Percentiles rank a stretch among this genome's conserved stretches.
These are phyloP conservation scores for Fusarium fujikuroi DNA, from an alignment of 2,329 filamentous ascomycete species.

Conservation along the genomic window DNA sequence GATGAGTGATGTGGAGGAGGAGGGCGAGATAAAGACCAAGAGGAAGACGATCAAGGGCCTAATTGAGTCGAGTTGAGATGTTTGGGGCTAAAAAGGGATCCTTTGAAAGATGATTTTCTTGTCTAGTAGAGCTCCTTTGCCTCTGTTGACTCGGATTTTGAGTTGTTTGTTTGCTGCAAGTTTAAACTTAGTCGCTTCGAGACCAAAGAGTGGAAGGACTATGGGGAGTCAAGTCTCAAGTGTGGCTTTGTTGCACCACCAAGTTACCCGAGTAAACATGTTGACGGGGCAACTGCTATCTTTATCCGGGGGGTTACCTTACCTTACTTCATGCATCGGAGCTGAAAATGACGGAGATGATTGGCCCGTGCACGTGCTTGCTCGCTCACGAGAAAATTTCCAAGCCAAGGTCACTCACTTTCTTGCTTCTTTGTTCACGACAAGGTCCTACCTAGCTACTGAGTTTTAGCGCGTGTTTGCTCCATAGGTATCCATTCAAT, in stretches of 20 bases:
- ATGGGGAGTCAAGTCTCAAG: conserved; percentile 40
- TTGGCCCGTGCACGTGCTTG: conserved; percentile 39
- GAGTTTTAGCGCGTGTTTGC: conserved; percentile 9
- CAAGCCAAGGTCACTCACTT: neutral
- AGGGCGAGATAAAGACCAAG: conserved; percentile 5
- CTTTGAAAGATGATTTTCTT: conserved; percentile 5
- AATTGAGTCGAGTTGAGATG: conserved; percentile 12
- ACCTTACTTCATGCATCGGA: conserved; percentile 12
- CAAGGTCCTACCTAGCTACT: neutral
- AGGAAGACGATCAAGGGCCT: neutral
- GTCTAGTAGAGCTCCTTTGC: conserved; percentile 1
- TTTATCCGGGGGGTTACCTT: conserved; percentile 6
- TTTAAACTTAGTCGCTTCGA: conserved; percentile 24
- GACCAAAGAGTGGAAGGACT: conserved; percentile 33
- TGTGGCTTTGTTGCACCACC: conserved; percentile 42
- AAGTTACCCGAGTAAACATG: conserved; percentile 47
- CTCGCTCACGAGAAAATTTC: conserved; percentile 34
- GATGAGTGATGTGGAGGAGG: neutral
- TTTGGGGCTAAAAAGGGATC: conserved; percentile 10
- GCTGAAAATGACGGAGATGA: conserved; percentile 27
- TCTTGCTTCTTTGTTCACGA: conserved; percentile 9
- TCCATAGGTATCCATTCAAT: conserved; percentile 18
- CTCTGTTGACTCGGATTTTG: conserved; percentile 5
- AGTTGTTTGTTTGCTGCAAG: conserved; percentile 36
- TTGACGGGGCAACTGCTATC: conserved; percentile 50